A percentile compares a stretch with the other conserved stretches of the same genome.
Evolutionary conservation across 148 eudicot species (phyloP).

Genomic region (Vaccinium myrtillus): DNA sequence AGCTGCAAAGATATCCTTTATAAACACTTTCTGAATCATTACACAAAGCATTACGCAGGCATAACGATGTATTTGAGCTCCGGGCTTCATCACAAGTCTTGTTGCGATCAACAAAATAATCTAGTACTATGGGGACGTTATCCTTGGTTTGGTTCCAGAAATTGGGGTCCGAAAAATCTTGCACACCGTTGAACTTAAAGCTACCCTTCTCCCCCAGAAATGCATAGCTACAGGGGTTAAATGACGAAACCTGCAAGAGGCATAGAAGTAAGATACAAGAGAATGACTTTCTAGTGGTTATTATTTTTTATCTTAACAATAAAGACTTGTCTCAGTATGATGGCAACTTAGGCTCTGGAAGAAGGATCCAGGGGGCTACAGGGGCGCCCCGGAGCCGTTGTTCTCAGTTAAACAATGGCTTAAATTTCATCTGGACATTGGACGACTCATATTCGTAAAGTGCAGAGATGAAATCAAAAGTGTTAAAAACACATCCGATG

Average conservation of each 20-base stretch:
- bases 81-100: constrained; percentile 27
- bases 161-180: constrained; percentile 13
- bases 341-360: neutral
- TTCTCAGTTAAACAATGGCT: too few relatives aligned
- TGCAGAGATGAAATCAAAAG: too few relatives aligned
- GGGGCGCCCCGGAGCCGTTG: too few relatives aligned
- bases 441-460: too few relatives aligned
- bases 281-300: too few relatives aligned
- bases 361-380: neutral
- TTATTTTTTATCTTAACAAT: too few relatives aligned
- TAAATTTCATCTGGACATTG: too few relatives aligned
- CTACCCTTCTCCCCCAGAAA: constrained; percentile 17
- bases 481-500: too few relatives aligned
- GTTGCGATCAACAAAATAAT: constrained; percentile 28
- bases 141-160: neutral
- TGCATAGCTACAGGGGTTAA: constrained; percentile 21
- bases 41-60: constrained; percentile 26
- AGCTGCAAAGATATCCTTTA: constrained; percentile 37
- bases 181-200: constrained; percentile 11
- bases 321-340: too few relatives aligned
- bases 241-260: neutral
- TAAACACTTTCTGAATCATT: constrained; percentile 6
- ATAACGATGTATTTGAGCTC: neutral
- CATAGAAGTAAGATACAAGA: neutral
- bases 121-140: constrained; percentile 29